phyloP scores from a whole-genome alignment of 2,329 filamentous ascomycete species.

The Aspergillus ruber region DNA sequence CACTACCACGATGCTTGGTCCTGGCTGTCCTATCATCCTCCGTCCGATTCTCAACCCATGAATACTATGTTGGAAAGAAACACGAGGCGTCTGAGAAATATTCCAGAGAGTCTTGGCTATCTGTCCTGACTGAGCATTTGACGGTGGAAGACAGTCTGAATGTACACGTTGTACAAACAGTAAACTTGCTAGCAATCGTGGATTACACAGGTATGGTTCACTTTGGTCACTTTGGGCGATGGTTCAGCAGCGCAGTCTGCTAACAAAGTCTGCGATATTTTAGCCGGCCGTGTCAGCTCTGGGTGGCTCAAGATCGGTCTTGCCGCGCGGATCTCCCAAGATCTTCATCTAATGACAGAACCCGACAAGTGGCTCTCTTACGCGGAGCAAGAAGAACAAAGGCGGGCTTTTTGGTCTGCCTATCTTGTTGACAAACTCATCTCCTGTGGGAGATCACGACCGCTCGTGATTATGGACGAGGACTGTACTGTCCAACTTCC shows the following conservation, averaged over 20 bases:
- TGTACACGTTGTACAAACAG: conserved; percentile 31
- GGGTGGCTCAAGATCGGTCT: conserved; percentile 34
- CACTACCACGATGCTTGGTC: conserved; percentile 23
- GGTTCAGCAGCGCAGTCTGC: too few species aligned
- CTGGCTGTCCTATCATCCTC: conserved; percentile 27
- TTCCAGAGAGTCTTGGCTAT: conserved; percentile 28
- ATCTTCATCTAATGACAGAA: conserved; percentile 27
- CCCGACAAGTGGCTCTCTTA: conserved; percentile 10
- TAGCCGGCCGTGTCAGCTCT: conserved; percentile 25
- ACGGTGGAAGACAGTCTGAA: conserved; percentile 24
- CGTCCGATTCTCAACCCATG: conserved; percentile 23
- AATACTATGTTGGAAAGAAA: conserved; percentile 19
- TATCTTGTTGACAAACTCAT: conserved; percentile 26
- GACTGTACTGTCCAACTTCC: conserved; percentile 22
- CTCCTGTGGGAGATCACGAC: conserved; percentile 19
- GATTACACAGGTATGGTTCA: conserved; percentile 31
- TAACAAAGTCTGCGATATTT: too few species aligned
- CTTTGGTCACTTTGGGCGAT: too few species aligned
- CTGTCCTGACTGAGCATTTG: conserved; percentile 29
- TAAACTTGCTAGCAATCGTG: conserved; percentile 32
- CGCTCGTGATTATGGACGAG: conserved; percentile 15
- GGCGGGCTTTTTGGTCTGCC: conserved; percentile 25
- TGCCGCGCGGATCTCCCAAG: conserved; percentile 57
- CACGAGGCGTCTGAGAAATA: conserved; percentile 21
- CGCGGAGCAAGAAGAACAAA: conserved; percentile 22